Percentiles rank a stretch among this genome's conserved stretches.
Conservation (phyloP, 441 rosid species). For the Viola pubescens region DNA sequence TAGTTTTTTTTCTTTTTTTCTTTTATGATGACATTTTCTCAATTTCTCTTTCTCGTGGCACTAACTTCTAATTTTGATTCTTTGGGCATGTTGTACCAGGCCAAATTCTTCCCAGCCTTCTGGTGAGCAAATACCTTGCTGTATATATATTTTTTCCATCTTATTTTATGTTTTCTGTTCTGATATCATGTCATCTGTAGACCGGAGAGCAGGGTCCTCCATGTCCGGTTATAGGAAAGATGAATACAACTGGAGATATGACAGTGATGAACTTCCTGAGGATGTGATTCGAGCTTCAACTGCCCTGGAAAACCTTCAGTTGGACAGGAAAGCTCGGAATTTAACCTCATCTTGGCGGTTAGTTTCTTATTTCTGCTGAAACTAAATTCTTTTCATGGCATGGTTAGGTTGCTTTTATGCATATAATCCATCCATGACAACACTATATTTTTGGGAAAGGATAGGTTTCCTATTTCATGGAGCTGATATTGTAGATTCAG, state of each 20-base stretch:
- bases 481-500: no score
- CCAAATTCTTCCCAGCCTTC: constrained; percentile 53
- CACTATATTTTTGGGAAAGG: no score
- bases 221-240: constrained; percentile 71
- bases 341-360: constrained; percentile 89
- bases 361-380: constrained; percentile 18
- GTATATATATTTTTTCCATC: constrained; percentile 1
- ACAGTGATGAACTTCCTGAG: constrained; percentile 55
- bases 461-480: no score
- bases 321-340: constrained; percentile 88
- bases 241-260: constrained; percentile 77
- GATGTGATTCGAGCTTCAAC: constrained; percentile 74
- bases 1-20: neutral
- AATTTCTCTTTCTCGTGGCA: neutral
- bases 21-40: neutral
- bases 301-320: constrained; percentile 87
- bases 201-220: constrained; percentile 78
- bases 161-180: constrained; percentile 8
- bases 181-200: constrained; percentile 28
- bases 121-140: constrained; percentile 42
- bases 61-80: neutral
- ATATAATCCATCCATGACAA: no score
- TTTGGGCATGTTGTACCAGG: constrained; percentile 33
- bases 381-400: neutral
- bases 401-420: neutral